Base-by-base conservation (phyloP, 306 rosid genomes). In the Sicyos edulis region DNA sequence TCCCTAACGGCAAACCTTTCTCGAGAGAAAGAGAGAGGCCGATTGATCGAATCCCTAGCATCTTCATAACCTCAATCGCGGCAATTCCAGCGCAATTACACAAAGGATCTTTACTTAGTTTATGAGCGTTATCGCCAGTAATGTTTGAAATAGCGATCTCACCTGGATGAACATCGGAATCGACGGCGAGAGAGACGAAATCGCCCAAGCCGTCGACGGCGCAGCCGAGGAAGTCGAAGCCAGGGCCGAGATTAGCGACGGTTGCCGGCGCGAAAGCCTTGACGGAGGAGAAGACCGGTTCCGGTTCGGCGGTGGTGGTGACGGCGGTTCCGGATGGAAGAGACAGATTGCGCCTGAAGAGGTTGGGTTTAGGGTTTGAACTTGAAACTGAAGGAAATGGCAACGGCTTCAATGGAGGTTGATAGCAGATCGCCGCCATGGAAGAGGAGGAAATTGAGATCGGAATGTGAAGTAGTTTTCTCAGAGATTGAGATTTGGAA, bases 221-320 rank as follows among this genome's bases (percentile, higher is more conserved):
- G 74, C 92, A 90, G 3, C 98, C 96, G 0, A 93, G 86, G 80
- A 90, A 90, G 80, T 93, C 97, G 51, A 88, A 93, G 9, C 98
- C 97, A 0, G 97, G 95, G 17, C 98, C 98, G 16, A 90, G 91
- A 66, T 90, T 87, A 10, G 98, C 96, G 0, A 93, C 81, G 0
- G 96, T 90, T 12, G 98, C 91, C 0, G 98, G 98, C 7, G 97
- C 95, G 71, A 93, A 93, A 58, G 95, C 65, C 77, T 85, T 83
- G 7, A 87, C 89, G 17, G 91, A 82, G 22, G 82, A 47, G 80
- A 29, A 83, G 3, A 88, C 54, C 4, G 95, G 87, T 56, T 81
- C 74, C 21, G 97, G 97, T 21, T 89, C 96, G 14, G 74, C 52
- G 22, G 16, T 11, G 59, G 16, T 11, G 59, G 76, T 34, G 17